Percentiles rank a stretch among this genome's conserved stretches.
Conservation (phyloP, 306 rosid genomes). For the Casuarina glauca region DNA sequence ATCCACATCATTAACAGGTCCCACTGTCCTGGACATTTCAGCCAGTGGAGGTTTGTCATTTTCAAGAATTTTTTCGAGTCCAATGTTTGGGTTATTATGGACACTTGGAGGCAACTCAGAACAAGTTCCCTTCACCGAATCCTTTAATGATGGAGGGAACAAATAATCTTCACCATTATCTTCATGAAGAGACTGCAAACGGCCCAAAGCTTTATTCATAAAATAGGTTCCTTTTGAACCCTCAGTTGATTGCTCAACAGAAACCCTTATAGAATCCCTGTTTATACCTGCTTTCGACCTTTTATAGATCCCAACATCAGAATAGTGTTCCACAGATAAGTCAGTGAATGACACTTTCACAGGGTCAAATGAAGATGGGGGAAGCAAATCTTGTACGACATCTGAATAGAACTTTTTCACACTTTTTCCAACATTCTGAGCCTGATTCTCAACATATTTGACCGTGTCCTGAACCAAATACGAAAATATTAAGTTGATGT, state of each 20-base stretch:
- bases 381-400: constrained; percentile 65
- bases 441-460: constrained; percentile 75
- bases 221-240: constrained; percentile 31
- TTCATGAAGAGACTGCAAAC: constrained; percentile 22
- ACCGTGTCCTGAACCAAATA: constrained; percentile 59
- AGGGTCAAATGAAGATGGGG: constrained; percentile 40
- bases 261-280: constrained; percentile 30
- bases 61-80: constrained; percentile 26
- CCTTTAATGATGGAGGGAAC: constrained; percentile 31
- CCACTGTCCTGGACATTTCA: constrained; percentile 15
- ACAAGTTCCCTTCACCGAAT: constrained; percentile 25
- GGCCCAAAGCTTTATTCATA: constrained; percentile 23
- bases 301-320: constrained; percentile 32
- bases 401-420: constrained; percentile 72
- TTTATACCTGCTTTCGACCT: constrained; percentile 31
- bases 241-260: constrained; percentile 26
- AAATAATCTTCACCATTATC: constrained; percentile 25
- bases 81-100: constrained; percentile 19
- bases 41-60: constrained; percentile 14
- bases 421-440: constrained; percentile 71
- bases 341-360: constrained; percentile 38
- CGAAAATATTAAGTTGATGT: not conserved
- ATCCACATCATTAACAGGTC: constrained; percentile 18
- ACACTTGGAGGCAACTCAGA: constrained; percentile 33
- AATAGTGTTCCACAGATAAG: constrained; percentile 31